Evolutionary conservation across 1,139 yeast genomes (phyloP).

Genomic region (Candida gigantensis): DNA sequence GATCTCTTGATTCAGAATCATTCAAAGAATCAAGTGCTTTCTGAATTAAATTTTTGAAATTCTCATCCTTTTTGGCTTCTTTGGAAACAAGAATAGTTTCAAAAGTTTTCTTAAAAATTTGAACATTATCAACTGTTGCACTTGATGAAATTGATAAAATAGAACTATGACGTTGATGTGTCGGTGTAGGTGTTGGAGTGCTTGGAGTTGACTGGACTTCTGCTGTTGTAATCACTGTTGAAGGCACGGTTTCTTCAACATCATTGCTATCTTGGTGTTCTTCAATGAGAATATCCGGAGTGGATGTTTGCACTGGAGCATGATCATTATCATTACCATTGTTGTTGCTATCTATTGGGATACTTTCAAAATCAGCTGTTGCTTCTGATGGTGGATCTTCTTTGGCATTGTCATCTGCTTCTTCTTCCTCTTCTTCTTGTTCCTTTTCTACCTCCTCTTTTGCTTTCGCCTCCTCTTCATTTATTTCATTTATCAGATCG

Average conservation of each 20-base stretch:
- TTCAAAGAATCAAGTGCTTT: constrained; percentile 40
- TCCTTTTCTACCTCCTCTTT: neutral
- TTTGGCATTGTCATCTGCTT: neutral
- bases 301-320: neutral
- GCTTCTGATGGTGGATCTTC: constrained; percentile 1
- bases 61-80: constrained; percentile 44
- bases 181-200: neutral
- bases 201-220: constrained; percentile 9
- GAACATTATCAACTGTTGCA: constrained; percentile 38
- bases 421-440: neutral
- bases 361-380: no score
- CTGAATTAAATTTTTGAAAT: constrained; percentile 32
- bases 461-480: constrained; percentile 2
- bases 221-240: constrained; percentile 5
- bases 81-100: constrained; percentile 36
- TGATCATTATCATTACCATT: no score
- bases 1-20: constrained; percentile 29
- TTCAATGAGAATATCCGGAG: no score
- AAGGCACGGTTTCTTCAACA: constrained; percentile 3
- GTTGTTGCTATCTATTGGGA: no score
- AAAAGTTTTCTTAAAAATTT: constrained; percentile 42
- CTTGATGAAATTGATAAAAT: constrained; percentile 23
- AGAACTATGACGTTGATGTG: constrained; percentile 22
- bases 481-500: constrained; percentile 1
- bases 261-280: neutral